A percentile compares a stretch with the other conserved stretches of the same genome.
These are phyloP conservation scores for Coemansia sp. DNA, from an alignment of 192 early-diverging fungal species.

Conservation along the genomic window DNA sequence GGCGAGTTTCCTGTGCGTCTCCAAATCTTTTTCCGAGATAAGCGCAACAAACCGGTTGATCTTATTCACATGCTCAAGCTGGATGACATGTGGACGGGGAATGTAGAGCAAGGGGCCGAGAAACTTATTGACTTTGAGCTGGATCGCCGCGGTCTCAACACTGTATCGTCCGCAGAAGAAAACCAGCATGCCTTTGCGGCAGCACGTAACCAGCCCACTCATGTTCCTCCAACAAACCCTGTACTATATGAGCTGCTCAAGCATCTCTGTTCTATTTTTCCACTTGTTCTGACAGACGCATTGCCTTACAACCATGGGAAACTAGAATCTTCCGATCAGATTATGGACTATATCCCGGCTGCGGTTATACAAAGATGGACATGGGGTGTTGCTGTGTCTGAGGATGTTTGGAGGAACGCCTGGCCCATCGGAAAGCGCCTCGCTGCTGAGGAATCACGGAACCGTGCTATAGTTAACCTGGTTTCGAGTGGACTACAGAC, in stretches of 20 bases:
- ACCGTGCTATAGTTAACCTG: constrained; percentile 17
- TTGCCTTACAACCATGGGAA: constrained; percentile 12
- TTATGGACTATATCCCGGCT: constrained; percentile 18
- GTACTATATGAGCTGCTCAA: constrained; percentile 5
- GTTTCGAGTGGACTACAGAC: neutral
- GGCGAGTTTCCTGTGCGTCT: constrained; percentile 89
- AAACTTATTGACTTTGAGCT: constrained; percentile 78
- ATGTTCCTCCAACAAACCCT: constrained; percentile 12
- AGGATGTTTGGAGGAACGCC: constrained; percentile 17
- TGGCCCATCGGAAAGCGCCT: constrained; percentile 46
- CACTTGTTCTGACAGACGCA: constrained; percentile 27
- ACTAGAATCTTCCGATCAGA: constrained; percentile 8
- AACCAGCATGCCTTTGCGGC: neutral
- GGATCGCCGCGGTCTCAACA: constrained; percentile 59
- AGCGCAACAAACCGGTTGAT: constrained; percentile 80
- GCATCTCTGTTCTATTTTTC: constrained; percentile 22
- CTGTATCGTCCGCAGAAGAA: neutral
- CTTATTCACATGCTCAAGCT: constrained; percentile 80
- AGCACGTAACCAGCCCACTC: neutral
- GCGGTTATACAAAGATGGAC: constrained; percentile 19
- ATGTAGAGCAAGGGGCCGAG: constrained; percentile 72
- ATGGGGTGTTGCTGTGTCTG: constrained; percentile 36
- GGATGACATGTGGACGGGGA: constrained; percentile 70
- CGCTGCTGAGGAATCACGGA: constrained; percentile 32
- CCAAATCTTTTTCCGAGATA: constrained; percentile 79